These are phyloP conservation scores for Tricholoma sp. DNA, from an alignment of 768 basidiomycete genomes.

Conservation along the genomic window DNA sequence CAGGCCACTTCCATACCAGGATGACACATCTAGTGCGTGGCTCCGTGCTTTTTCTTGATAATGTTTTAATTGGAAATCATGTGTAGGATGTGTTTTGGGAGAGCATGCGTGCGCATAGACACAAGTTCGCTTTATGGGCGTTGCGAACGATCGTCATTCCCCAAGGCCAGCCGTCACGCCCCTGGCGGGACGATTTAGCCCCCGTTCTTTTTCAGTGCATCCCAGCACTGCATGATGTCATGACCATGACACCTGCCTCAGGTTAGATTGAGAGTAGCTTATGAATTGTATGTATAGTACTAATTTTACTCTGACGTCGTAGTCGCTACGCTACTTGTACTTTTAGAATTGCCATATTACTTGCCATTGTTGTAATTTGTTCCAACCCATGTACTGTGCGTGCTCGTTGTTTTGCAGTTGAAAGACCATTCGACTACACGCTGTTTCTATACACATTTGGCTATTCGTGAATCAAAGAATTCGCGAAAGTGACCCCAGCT, in stretches of 20 bases:
- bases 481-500: too few relatives aligned
- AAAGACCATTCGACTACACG: too few relatives aligned
- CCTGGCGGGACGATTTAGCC: slow-evolving; percentile 1
- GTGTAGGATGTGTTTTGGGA: slow-evolving; percentile 7
- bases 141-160: slow-evolving; percentile 6
- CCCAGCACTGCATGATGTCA: slow-evolving; percentile 7
- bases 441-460: too few relatives aligned
- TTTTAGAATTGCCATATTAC: too few relatives aligned
- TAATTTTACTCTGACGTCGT: too few relatives aligned
- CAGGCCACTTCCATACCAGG: not conserved
- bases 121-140: slow-evolving; percentile 8
- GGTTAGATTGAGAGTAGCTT: not conserved
- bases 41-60: not conserved
- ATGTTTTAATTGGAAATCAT: not conserved
- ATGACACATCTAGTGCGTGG: slow-evolving; percentile 10
- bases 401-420: too few relatives aligned
- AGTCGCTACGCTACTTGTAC: too few relatives aligned
- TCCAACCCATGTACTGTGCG: not conserved
- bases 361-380: too few relatives aligned
- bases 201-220: slow-evolving; percentile 8
- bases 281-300: not conserved
- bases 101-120: slow-evolving; percentile 1
- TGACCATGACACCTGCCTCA: not conserved
- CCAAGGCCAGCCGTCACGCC: not conserved
- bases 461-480: too few relatives aligned